Evolutionary conservation across 2,329 filamentous ascomycete genomes (phyloP).

Genomic region (Trichoderma sp.): DNA sequence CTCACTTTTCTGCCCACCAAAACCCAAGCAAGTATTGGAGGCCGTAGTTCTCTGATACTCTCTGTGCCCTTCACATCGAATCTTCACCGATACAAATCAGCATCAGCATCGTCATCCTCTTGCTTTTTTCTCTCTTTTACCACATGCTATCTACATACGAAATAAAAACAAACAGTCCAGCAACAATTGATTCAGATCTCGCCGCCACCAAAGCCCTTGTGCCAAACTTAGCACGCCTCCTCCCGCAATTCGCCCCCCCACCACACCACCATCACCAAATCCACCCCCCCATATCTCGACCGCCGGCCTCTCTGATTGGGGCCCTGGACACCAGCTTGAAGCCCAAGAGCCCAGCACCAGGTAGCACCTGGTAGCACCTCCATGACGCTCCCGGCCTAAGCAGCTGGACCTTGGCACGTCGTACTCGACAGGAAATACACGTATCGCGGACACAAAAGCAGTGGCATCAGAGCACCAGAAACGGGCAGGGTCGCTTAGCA

Average conservation of each 20-base stretch:
- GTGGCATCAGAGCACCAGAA: slow-evolving; percentile 3
- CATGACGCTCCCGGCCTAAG: not conserved
- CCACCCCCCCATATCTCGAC: not conserved
- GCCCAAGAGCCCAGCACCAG: not conserved
- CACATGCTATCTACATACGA: not conserved
- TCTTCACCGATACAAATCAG: not conserved
- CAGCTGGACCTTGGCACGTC: slow-evolving; percentile 3
- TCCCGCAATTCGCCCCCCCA: slow-evolving; percentile 11
- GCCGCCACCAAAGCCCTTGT: not conserved
- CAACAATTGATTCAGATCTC: not conserved
- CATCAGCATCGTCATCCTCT: not conserved
- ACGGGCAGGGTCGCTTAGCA: slow-evolving; percentile 12
- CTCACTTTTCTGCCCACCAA: not conserved
- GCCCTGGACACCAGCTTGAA: not conserved
- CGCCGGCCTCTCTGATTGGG: not conserved
- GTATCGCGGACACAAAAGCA: not conserved
- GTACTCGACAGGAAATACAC: not conserved
- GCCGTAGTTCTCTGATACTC: not conserved
- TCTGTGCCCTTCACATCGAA: not conserved
- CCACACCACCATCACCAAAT: slow-evolving; percentile 9
- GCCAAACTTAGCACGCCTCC: not conserved
- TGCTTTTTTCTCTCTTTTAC: not conserved
- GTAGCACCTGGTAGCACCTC: slow-evolving; percentile 3
- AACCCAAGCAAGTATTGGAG: not conserved
- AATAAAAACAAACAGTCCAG: not conserved